Evolutionary conservation across 805 yeast genomes (phyloP).

Genomic region (Wickerhamiella sorbophila): DNA sequence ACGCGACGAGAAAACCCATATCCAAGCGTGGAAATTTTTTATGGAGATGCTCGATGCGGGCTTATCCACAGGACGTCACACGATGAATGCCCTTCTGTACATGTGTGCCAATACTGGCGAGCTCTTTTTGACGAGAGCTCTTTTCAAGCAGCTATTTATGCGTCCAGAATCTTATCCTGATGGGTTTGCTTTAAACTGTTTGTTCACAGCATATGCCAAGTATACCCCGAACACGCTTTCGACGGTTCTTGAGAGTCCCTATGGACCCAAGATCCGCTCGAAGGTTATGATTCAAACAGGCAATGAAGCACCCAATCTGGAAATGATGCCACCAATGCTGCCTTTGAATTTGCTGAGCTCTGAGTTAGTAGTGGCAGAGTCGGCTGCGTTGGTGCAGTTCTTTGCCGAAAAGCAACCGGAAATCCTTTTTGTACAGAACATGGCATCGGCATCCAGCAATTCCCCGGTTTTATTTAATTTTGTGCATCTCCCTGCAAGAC

Average conservation of each 20-base stretch:
- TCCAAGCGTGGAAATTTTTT: slow-evolving; percentile 66
- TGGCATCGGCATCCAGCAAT: slow-evolving; percentile 26
- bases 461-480: slow-evolving; percentile 25
- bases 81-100: slow-evolving; percentile 56
- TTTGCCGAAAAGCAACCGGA: slow-evolving; percentile 32
- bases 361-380: slow-evolving; percentile 46
- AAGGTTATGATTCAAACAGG: slow-evolving; percentile 11
- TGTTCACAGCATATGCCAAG: slow-evolving; percentile 24
- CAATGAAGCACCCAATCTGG: neutral
- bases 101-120: slow-evolving; percentile 76
- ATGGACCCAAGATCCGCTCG: slow-evolving; percentile 20
- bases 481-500: slow-evolving; percentile 33
- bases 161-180: slow-evolving; percentile 20
- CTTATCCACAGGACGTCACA: slow-evolving; percentile 25
- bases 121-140: slow-evolving; percentile 51
- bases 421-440: slow-evolving; percentile 28
- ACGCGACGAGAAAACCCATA: slow-evolving; percentile 32
- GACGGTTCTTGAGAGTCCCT: slow-evolving; percentile 17
- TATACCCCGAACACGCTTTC: slow-evolving; percentile 20
- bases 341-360: slow-evolving; percentile 36
- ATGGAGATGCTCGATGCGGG: slow-evolving; percentile 40
- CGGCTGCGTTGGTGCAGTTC: slow-evolving; percentile 61
- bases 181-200: slow-evolving; percentile 19
- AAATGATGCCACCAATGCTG: slow-evolving; percentile 49
- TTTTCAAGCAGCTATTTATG: slow-evolving; percentile 22